Percentiles rank a stretch among this genome's conserved stretches.
Evolutionary conservation across 768 basidiomycete genomes (phyloP).

Genomic region (Neoboletus magnificus): DNA sequence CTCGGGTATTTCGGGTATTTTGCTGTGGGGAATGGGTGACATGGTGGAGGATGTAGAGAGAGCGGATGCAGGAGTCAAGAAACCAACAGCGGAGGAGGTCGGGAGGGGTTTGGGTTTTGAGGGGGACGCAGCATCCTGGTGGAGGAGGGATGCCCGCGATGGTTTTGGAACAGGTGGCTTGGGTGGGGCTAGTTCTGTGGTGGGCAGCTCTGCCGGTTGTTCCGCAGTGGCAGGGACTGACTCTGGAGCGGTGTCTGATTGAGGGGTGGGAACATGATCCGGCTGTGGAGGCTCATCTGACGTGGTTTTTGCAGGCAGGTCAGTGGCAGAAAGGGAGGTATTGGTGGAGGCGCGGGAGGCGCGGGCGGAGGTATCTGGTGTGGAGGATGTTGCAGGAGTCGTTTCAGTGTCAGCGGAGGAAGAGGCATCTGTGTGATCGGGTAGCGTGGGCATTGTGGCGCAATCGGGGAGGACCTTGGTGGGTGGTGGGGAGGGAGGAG

Average conservation of each 20-base stretch:
- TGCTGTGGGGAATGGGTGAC: slow-evolving; percentile 32
- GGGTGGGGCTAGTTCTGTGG: slow-evolving; percentile 7
- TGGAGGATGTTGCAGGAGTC: slow-evolving; percentile 48
- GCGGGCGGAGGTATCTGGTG: slow-evolving; percentile 45
- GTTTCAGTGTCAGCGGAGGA: slow-evolving; percentile 49
- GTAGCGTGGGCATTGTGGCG: background rate
- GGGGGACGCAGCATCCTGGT: slow-evolving; percentile 39
- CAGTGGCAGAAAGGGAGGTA: slow-evolving; percentile 51
- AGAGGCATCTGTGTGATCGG: slow-evolving; percentile 30
- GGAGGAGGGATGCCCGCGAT: slow-evolving; percentile 74
- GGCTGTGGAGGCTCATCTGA: slow-evolving; percentile 11
- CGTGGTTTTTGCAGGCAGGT: slow-evolving; percentile 17
- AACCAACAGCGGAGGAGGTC: slow-evolving; percentile 67
- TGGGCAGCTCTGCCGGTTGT: slow-evolving; percentile 1
- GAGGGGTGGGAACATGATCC: slow-evolving; percentile 10
- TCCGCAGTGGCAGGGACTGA: background rate
- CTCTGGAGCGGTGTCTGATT: slow-evolving; percentile 6
- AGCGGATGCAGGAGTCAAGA: slow-evolving; percentile 61
- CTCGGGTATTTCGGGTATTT: slow-evolving; percentile 50
- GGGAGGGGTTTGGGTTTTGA: slow-evolving; percentile 53
- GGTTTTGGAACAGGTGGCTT: slow-evolving; percentile 46
- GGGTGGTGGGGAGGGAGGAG: slow-evolving; percentile 41
- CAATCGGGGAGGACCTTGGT: slow-evolving; percentile 10
- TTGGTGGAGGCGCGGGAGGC: slow-evolving; percentile 58
- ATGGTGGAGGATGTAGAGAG: slow-evolving; percentile 21